Evolutionary conservation across 2,329 filamentous ascomycete species (phyloP), one percentile per base, ranked within the genome.

Genomic region (Dothiorella sarmentorum): DNA sequence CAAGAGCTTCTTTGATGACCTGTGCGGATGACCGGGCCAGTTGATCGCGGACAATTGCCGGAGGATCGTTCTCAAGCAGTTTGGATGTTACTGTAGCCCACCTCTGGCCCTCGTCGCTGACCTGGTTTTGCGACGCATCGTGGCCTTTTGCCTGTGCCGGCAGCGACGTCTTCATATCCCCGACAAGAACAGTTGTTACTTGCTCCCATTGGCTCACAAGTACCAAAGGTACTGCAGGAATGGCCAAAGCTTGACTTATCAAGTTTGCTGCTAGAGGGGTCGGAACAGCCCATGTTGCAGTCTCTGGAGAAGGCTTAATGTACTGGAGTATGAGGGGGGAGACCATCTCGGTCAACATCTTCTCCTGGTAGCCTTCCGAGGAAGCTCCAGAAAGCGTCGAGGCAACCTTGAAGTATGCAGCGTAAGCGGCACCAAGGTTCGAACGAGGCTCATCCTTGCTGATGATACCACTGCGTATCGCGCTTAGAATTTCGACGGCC

Each of bases 141-240:
- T 89, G 89, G 17, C 91, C 88, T 62, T 87, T 87, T 0, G 91
- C 91, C 58, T 93, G 85, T 68, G 93, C 91, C 0, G 92, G 91
- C 4, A 90, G 80, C 0, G 91, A 95, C 5, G 84, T 83, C 56
- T 85, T 86, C 59, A 96, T 85, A 35, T 82, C 80, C 29, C 84
- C 78, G 24, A 86, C 77, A n/a, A 96, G 74, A 0, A 79, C 71
- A 1, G 82, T 75, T 0, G 84, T 82, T n/a, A 91, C 72, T 1
- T 76, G 76, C 2, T 77, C 71, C 89, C 90, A 94, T 62, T 86
- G 78, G 3, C 78, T 71, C 15, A 76, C 70, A 0, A 89, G 76
- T 0, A 82, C 75, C 3, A 75, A 64, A 0, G 80, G 71, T 3
- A 85, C 72, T 3, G 66, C 66, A 38, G 75, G 68, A 13, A 76